Conservation (phyloP, 164 flowering plant genomes). For the Umbilicus rupestris region DNA sequence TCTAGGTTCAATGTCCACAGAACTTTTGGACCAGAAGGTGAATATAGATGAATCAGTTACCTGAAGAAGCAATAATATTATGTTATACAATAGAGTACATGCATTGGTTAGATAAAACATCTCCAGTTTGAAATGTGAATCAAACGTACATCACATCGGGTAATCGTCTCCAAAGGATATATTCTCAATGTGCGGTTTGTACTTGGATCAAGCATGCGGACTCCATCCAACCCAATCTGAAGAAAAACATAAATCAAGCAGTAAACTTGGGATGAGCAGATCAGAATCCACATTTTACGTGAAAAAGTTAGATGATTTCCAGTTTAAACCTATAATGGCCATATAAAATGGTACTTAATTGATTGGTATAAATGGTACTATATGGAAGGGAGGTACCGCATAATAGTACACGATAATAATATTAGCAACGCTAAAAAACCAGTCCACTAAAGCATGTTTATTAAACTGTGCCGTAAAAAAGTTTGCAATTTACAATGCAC, state of each 20-base stretch:
- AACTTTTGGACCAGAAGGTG: constrained; percentile 85
- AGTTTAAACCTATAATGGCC: too few species aligned
- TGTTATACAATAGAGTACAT: not conserved
- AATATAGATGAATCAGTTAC: constrained; percentile 60
- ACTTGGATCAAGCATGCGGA: constrained; percentile 90
- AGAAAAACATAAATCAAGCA: constrained; percentile 4
- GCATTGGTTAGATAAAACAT: not conserved
- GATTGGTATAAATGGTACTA: too few species aligned
- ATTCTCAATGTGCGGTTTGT: constrained; percentile 74
- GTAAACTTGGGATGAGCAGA: not conserved
- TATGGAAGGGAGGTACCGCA: too few species aligned
- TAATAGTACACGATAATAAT: too few species aligned
- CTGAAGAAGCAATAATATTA: constrained; percentile 29
- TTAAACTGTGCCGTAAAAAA: too few species aligned
- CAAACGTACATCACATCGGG: constrained; percentile 80
- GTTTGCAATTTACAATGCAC: too few species aligned
- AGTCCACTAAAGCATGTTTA: too few species aligned
- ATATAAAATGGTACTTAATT: too few species aligned
- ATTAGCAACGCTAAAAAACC: too few species aligned
- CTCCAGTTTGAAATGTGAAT: not conserved
- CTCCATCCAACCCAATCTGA: constrained; percentile 94
- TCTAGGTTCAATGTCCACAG: constrained; percentile 87
- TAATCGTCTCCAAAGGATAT: constrained; percentile 77
- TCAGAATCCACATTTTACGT: too few species aligned
- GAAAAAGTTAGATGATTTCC: too few species aligned